Conservation (phyloP, 805 yeast species). For the Ascoidea tarda region DNA sequence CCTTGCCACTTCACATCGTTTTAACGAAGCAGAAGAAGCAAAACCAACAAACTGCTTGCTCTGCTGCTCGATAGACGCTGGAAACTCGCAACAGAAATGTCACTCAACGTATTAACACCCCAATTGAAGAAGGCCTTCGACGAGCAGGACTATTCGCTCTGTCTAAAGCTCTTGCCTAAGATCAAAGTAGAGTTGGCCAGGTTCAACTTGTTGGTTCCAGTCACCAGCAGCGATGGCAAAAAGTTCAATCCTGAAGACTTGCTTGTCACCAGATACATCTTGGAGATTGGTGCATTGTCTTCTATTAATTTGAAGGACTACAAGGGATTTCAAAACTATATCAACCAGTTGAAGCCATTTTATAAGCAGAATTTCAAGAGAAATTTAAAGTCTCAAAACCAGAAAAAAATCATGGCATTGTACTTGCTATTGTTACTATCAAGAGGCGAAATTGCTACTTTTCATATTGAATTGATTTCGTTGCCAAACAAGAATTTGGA, state of each 20-base stretch:
- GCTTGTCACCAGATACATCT: slow-evolving; percentile 61
- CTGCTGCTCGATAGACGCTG: no score
- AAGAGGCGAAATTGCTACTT: slow-evolving; percentile 72
- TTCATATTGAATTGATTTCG: slow-evolving; percentile 67
- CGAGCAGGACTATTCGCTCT: slow-evolving; percentile 41
- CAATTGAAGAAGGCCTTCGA: slow-evolving; percentile 56
- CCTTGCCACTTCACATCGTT: no score
- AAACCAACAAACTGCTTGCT: no score
- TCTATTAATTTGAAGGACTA: slow-evolving; percentile 53
- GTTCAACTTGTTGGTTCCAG: slow-evolving; percentile 63
- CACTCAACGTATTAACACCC: slow-evolving; percentile 56
- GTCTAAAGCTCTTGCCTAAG: slow-evolving; percentile 49
- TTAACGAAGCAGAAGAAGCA: no score
- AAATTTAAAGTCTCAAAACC: slow-evolving; percentile 35
- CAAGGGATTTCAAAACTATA: slow-evolving; percentile 54
- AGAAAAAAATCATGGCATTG: slow-evolving; percentile 60
- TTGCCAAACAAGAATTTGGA: slow-evolving; percentile 16
- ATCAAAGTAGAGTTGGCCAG: slow-evolving; percentile 72
- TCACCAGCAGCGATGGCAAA: slow-evolving; percentile 19
- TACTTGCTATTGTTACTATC: slow-evolving; percentile 66
- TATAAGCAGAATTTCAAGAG: slow-evolving; percentile 31
- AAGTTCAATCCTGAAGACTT: slow-evolving; percentile 28
- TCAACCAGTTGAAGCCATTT: slow-evolving; percentile 66
- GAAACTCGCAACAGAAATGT: slow-evolving; percentile 9
- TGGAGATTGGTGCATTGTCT: slow-evolving; percentile 81